Base-by-base conservation (phyloP, 192 early-diverging fungal species). In the Coemansia sp. region DNA sequence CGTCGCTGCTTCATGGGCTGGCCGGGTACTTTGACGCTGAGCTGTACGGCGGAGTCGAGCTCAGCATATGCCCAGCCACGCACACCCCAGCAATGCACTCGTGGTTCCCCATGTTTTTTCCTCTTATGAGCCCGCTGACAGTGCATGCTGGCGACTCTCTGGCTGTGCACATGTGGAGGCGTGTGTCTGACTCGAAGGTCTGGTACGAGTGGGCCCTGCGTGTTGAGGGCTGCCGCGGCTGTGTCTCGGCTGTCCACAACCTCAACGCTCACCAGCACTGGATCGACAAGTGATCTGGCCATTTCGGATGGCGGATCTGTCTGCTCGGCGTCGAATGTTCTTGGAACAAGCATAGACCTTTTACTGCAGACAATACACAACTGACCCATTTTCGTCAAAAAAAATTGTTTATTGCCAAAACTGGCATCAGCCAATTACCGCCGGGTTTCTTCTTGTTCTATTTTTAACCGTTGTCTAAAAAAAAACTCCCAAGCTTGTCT, bases 31-130 rank as follows among this genome's bases (percentile, higher is more conserved):
- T 99, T 84, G 96, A 99, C 68, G 85, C 92, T 2, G 85, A 89
- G 35, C 83, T 99, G 33, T 97, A 97, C 77, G 89, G 89, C 49
- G 83, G 93, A 61, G 87, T 97, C 0, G 82, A 54, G 43, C 81
- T 91, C 40, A 86, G 87, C 83, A 99, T 94, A 62, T 83, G 88
- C 48, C 97, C 97, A 3, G 65, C 59, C 6, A 91, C 91, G 8
- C 96, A 98, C 64, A 93, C 95, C 0, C 84, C 88, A 15, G 93
- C 85, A 2, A 99, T 99, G 97, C 92, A 94, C 66, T 93, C 91
- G 67, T 99, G 97, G 97, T 99, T 99, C 75, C 96, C 97, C 1
- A 94, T 99, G 59, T 98, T 87, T 71, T 98, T 99, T 70, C 97
- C 97, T 4, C 50, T 93, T 14, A n/a, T 8, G 33, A 5, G 15